phyloP scores from a whole-genome alignment of 768 basidiomycete genomes.

The Kondoa subrosea region DNA sequence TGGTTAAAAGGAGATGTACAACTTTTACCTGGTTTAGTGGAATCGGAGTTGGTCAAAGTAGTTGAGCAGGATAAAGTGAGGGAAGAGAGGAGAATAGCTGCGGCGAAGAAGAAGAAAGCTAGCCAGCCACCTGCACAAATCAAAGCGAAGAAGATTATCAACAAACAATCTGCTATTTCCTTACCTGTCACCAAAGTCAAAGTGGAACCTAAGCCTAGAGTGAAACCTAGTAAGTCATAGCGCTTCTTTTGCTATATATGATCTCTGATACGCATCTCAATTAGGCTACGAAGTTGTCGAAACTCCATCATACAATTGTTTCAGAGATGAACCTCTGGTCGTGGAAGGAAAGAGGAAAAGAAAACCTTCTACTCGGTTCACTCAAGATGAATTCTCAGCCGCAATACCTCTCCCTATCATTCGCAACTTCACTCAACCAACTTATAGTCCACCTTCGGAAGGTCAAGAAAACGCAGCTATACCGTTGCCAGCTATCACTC shows the following conservation, averaged over 20 bases:
- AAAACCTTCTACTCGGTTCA: neutral
- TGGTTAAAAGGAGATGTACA: slow-evolving; percentile 85
- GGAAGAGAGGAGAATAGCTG: neutral
- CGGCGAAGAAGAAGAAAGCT: neutral
- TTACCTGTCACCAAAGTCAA: neutral
- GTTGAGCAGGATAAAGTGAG: slow-evolving; percentile 33
- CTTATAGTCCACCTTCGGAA: neutral
- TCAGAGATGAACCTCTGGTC: neutral
- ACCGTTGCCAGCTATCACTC: neutral
- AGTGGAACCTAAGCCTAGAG: neutral
- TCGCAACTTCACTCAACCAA: too few relatives aligned
- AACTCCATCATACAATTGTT: neutral
- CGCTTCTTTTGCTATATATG: too few relatives aligned
- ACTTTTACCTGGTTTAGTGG: slow-evolving; percentile 36
- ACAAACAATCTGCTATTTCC: slow-evolving; percentile 2
- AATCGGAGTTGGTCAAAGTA: slow-evolving; percentile 43
- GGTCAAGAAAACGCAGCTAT: neutral
- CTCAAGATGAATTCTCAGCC: neutral
- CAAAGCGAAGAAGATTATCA: neutral
- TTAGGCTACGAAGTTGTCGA: neutral
- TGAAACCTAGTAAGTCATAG: neutral
- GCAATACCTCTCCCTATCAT: neutral
- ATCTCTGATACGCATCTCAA: too few relatives aligned
- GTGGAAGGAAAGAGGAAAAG: neutral
- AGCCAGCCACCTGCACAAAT: neutral